These are phyloP conservation scores for Fusarium circinatum DNA, from an alignment of 2,329 filamentous ascomycete genomes.

Conservation along the genomic window DNA sequence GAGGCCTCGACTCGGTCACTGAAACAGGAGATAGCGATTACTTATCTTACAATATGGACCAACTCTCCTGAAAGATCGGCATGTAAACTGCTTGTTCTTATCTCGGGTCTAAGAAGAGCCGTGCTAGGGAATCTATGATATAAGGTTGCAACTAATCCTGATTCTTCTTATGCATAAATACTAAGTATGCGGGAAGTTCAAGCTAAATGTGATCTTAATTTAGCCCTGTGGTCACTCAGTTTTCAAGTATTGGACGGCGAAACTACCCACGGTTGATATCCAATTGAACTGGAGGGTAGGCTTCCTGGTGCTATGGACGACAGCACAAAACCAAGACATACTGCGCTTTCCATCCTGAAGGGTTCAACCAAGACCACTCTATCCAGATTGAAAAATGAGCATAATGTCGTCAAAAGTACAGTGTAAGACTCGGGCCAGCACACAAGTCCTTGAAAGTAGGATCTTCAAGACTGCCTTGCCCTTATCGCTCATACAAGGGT, in stretches of 20 bases:
- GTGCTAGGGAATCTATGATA: neutral
- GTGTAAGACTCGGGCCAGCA: neutral
- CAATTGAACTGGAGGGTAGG: too few species aligned
- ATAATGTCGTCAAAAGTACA: fast-evolving
- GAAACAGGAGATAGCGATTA: neutral
- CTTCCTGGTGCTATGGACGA: too few species aligned
- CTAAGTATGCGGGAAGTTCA: neutral
- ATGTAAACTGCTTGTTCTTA: neutral
- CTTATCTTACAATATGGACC: fast-evolving
- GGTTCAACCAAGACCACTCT: too few species aligned
- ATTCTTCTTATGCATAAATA: neutral
- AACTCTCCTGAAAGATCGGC: fast-evolving
- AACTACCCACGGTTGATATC: too few species aligned
- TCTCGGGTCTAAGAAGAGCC: neutral
- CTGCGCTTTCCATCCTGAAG: neutral
- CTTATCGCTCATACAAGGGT: neutral
- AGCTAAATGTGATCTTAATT: neutral
- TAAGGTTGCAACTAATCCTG: neutral
- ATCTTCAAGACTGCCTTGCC: neutral
- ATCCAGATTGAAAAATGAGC: fast-evolving
- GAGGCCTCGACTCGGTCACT: neutral
- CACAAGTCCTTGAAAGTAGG: neutral
- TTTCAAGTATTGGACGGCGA: neutral
- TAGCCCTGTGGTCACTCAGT: fast-evolving
- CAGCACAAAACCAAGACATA: neutral